A percentile compares a stretch with the other conserved stretches of the same genome.
phyloP scores from a whole-genome alignment of 371 early-diverging fungal species.

The Apophysomyces elegans region DNA sequence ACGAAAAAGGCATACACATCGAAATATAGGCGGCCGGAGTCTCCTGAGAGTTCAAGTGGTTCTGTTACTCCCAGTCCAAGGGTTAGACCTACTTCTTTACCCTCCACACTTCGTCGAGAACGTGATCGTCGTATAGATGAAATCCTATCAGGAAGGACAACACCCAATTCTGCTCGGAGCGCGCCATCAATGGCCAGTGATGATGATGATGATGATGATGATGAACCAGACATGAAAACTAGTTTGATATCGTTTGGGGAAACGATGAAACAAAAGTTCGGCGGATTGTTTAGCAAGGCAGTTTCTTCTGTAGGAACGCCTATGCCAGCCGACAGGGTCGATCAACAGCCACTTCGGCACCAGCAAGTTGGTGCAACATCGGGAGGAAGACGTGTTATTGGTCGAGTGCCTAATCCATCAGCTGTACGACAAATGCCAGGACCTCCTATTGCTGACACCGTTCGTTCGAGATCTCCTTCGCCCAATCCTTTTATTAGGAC shows the following conservation, averaged over 20 bases:
- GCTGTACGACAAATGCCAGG: neutral
- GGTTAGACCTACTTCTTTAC: slow-evolving; percentile 1
- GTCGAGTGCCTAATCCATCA: slow-evolving; percentile 19
- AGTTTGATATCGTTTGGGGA: slow-evolving; percentile 34
- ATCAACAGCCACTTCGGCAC: slow-evolving; percentile 13
- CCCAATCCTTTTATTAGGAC: slow-evolving; percentile 29
- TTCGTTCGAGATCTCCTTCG: slow-evolving; percentile 33
- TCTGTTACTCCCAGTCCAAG: slow-evolving; percentile 8
- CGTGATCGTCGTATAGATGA: slow-evolving; percentile 46
- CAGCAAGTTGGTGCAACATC: slow-evolving; percentile 7
- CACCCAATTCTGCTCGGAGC: slow-evolving; percentile 14
- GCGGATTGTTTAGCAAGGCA: slow-evolving; percentile 29
- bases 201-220: neutral
- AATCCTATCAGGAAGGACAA: slow-evolving; percentile 33
- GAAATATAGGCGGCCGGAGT: slow-evolving; percentile 34
- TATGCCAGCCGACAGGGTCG: neutral
- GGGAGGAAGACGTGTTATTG: slow-evolving; percentile 30
- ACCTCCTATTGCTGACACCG: neutral
- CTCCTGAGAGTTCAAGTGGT: slow-evolving; percentile 13
- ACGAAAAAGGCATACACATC: slow-evolving; percentile 26
- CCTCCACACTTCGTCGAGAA: slow-evolving; percentile 30
- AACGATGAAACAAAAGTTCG: slow-evolving; percentile 31
- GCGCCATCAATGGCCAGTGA: slow-evolving; percentile 8
- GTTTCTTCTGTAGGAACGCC: slow-evolving; percentile 6
- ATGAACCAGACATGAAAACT: slow-evolving; percentile 12